Base-by-base conservation (phyloP, 345 rosid species). In the Ailanthus altissimus region DNA sequence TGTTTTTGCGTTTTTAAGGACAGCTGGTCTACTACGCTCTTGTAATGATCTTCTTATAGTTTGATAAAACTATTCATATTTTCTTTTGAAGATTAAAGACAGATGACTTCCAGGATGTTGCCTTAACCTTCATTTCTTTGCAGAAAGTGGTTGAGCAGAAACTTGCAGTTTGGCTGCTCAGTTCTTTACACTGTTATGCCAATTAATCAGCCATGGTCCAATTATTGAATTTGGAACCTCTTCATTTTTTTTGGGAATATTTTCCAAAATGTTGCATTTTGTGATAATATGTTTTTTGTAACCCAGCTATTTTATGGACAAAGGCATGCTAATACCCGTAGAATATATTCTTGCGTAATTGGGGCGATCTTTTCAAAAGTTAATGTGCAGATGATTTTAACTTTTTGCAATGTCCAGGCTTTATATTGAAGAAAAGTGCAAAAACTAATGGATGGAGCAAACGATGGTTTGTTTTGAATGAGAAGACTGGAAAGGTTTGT, bases 381-480 rank as follows among this genome's bases (percentile, higher is more conserved):
- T 36, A 46, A 15, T 49, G 10, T 65, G 10, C 61, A 18, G 46
- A 57, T 66, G 64, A 62, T 63, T 11, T 70, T 45, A 20, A n/a
- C 28, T 73, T 72, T 76, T 42, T 74, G 0, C 71, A n/a, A 23
- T 74, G 38, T 83, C 76, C 88, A 94, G 98, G 98, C 16, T 93
- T 85, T 81, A 73, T 94, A 59, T 77, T 90, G 79, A 94, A 94
- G 90, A 94, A 88, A 86, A 94, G 99, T 84, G 94, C 84, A 61
- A 93, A 94, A 86, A 90, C 94, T 64, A 87, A 87, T 84, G 97
- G 94, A 26, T 94, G 99, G 99, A 89, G 93, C 70, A 88, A 83
- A 84, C 86, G 94, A 79, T 94, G 99, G 99, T 94, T 94, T 88
- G 99, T 94, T 61, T 76, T 94, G 72, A 94, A 93, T 84, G 99